phyloP scores from a whole-genome alignment of 164 flowering plant species.

The Vitis rupestris region DNA sequence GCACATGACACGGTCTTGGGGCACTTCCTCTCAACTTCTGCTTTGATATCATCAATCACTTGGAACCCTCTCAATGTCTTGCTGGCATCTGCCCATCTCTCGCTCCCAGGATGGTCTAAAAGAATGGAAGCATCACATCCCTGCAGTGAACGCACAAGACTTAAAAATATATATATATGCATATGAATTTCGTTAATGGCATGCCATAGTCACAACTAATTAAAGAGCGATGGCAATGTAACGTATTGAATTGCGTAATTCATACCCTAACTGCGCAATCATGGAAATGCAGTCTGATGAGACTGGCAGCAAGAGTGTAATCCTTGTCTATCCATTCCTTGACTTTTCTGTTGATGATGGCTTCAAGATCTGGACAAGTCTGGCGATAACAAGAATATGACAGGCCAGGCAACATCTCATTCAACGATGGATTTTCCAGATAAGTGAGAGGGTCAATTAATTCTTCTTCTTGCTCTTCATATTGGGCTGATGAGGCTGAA shows the following conservation, averaged over 20 bases:
- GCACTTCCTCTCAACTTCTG: constrained; percentile 60
- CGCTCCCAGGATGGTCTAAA: constrained; percentile 55
- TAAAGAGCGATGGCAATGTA: neutral
- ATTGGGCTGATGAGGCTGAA: neutral
- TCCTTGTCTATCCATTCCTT: constrained; percentile 44
- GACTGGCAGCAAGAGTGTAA: constrained; percentile 49
- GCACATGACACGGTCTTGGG: constrained; percentile 80
- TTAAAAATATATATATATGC: neutral
- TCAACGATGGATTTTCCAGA: neutral
- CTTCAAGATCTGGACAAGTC: constrained; percentile 53
- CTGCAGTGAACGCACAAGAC: constrained; percentile 21
- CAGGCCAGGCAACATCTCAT: constrained; percentile 8
- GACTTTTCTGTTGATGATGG: constrained; percentile 47
- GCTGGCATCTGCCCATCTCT: constrained; percentile 50
- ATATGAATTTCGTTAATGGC: neutral
- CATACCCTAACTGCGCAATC: constrained; percentile 67
- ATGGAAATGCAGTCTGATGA: constrained; percentile 75
- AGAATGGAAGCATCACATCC: constrained; percentile 86
- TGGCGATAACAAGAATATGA: constrained; percentile 33
- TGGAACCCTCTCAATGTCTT: constrained; percentile 67
- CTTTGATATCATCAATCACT: constrained; percentile 66
- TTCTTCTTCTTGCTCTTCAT: neutral
- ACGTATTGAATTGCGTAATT: neutral
- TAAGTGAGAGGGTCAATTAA: neutral
- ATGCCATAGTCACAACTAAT: neutral